Evolutionary conservation across 768 basidiomycete species (phyloP), one percentile per base, ranked within the genome.

Genomic region (Strobilomyces confusus): DNA sequence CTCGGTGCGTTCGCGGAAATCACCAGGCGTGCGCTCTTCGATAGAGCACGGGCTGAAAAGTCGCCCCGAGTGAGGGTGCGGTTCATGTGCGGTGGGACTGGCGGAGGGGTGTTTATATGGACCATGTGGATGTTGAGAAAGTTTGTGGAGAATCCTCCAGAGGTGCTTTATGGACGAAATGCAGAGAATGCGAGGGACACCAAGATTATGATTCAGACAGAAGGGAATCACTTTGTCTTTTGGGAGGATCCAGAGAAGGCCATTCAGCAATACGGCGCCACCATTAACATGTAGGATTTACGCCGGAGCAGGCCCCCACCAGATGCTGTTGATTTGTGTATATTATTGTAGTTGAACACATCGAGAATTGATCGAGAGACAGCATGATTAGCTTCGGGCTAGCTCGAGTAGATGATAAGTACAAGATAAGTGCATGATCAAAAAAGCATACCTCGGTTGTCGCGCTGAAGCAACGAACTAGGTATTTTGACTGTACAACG

Each of bases 201-300:
- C 53, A 49, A 58, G 44, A 48, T 30, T 32, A 7, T 57, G 11
- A 23, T 8, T 2, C 54, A 63, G 15, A 29, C 43, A 7, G 61
- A 64, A 38, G 63, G 63, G 33, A 66, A 64, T 37, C 64, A 64
- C 44, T 63, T 66, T 14, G 17, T 60, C 22, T 66, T 61, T 42
- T 64, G 61, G 63, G 62, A 64, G 0, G 53, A 63, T 11, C 63
- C 64, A 9, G 52, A 64, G 58, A 56, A 51, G 44, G 58, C 61
- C 19, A 56, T 66, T n/a, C 40, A 54, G 26, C 58, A 62, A 12
- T 63, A 55, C 29, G 32, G 9, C n/a, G 22, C 2, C 1, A 23
- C 55, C 4, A 57, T 63, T 30, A 52, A 43, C 19, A 36, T 57
- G 37, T 61, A 49, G 30, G n/a, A n/a, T n/a, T n/a, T n/a, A n/a